Conservation (phyloP, 495 filamentous ascomycete species). For the Neurospora sp. region DNA sequence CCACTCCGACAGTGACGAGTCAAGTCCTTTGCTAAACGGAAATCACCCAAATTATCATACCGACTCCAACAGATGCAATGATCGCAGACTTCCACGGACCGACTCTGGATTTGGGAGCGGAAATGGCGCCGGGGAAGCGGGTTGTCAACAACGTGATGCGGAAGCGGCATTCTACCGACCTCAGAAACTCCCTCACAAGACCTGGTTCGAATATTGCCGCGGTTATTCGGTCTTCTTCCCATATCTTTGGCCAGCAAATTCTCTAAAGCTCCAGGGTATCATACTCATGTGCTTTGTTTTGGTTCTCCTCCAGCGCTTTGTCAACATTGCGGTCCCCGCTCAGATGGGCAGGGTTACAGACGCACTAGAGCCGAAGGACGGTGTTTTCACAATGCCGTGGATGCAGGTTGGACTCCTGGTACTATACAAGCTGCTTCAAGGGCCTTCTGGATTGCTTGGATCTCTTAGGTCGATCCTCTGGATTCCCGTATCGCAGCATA, state of each 20-base stretch:
- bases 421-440: conserved; percentile 75
- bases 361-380: conserved; percentile 36
- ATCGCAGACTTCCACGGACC: neutral
- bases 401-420: conserved; percentile 65
- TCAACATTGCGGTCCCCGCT: conserved; percentile 72
- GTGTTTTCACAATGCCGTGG: conserved; percentile 16
- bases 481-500: conserved; percentile 94
- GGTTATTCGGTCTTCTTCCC: conserved; percentile 87
- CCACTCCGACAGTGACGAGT: conserved; percentile 32
- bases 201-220: conserved; percentile 64
- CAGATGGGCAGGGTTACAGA: conserved; percentile 68
- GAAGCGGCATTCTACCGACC: conserved; percentile 44
- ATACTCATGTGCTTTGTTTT: conserved; percentile 74
- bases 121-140: conserved; percentile 14
- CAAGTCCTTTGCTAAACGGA: conserved; percentile 38
- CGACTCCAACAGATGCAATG: conserved; percentile 18
- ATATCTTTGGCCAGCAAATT: conserved; percentile 85
- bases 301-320: conserved; percentile 61
- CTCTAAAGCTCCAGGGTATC: conserved; percentile 56
- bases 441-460: conserved; percentile 74
- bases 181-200: conserved; percentile 33
- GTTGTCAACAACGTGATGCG: conserved; percentile 30
- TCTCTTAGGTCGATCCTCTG: conserved; percentile 74
- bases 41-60: conserved; percentile 23
- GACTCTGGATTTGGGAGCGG: conserved; percentile 18